Percentiles rank a stretch among this genome's conserved stretches.
phyloP scores from a whole-genome alignment of 2,329 filamentous ascomycete genomes.

The Alternaria sp. region DNA sequence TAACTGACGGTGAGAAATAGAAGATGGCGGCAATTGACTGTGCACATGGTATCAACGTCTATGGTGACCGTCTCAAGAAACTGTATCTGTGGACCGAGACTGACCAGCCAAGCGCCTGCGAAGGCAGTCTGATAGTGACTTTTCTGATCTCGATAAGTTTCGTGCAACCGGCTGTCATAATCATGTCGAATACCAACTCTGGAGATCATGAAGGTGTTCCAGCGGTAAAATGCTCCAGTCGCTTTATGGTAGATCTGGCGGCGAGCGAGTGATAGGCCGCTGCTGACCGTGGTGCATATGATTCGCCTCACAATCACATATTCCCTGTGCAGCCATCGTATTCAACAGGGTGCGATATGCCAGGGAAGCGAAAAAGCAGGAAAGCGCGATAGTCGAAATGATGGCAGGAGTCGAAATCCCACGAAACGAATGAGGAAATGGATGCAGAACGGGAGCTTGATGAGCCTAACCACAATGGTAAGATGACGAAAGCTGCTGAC shows the following conservation, averaged over 20 bases:
- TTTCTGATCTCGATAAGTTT: too few species aligned
- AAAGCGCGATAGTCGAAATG: neutral
- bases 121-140: too few species aligned
- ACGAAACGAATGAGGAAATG: neutral
- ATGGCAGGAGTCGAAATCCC: neutral
- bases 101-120: too few species aligned
- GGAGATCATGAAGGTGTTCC: neutral
- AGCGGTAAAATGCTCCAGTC: neutral
- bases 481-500: neutral
- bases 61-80: neutral
- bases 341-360: neutral
- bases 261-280: too few species aligned
- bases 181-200: too few species aligned
- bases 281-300: neutral
- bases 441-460: neutral
- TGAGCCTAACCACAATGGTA: neutral
- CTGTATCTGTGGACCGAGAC: too few species aligned
- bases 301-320: neutral
- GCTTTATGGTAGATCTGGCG: neutral
- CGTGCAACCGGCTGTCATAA: too few species aligned
- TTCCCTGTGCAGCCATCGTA: neutral
- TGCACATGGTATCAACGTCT: too few species aligned
- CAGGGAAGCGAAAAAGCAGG: neutral
- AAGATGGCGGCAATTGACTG: too few species aligned
- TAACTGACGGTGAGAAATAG: too few species aligned